Conservation (phyloP, 805 yeast genomes). For the Teunomyces tritomae region DNA sequence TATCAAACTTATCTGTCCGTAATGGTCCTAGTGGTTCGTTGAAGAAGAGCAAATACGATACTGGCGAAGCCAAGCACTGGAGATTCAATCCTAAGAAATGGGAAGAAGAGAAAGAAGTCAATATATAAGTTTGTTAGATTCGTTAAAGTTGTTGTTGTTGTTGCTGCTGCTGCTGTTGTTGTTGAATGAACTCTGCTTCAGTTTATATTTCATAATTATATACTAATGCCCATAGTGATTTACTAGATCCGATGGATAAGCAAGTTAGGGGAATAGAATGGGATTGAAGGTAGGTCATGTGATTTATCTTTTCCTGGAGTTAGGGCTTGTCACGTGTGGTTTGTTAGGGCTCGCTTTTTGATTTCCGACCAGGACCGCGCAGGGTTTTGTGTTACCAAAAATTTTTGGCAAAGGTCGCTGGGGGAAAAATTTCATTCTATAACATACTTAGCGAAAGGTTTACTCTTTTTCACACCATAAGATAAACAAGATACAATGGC, state of each 20-base stretch:
- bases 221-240: background rate
- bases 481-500: slow-evolving; percentile 59
- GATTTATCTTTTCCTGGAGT: background rate
- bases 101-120: slow-evolving; percentile 59
- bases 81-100: slow-evolving; percentile 57
- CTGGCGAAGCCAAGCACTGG: slow-evolving; percentile 62
- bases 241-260: background rate
- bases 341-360: slow-evolving; percentile 8
- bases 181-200: background rate
- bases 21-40: slow-evolving; percentile 68
- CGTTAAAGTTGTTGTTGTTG: background rate
- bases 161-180: background rate
- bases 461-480: slow-evolving; percentile 8
- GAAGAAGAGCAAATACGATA: slow-evolving; percentile 54
- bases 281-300: too few relatives aligned
- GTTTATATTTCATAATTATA: background rate
- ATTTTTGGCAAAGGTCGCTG: slow-evolving; percentile 4
- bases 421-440: slow-evolving; percentile 3
- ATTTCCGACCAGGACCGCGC: background rate
- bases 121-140: background rate
- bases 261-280: background rate
- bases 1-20: slow-evolving; percentile 56
- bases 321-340: slow-evolving; percentile 21
- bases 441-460: slow-evolving; percentile 2
- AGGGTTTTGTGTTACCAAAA: slow-evolving; percentile 1